Evolutionary conservation across 2,329 filamentous ascomycete genomes (phyloP).

Genomic region (Arthrobotrys sphaeroides): DNA sequence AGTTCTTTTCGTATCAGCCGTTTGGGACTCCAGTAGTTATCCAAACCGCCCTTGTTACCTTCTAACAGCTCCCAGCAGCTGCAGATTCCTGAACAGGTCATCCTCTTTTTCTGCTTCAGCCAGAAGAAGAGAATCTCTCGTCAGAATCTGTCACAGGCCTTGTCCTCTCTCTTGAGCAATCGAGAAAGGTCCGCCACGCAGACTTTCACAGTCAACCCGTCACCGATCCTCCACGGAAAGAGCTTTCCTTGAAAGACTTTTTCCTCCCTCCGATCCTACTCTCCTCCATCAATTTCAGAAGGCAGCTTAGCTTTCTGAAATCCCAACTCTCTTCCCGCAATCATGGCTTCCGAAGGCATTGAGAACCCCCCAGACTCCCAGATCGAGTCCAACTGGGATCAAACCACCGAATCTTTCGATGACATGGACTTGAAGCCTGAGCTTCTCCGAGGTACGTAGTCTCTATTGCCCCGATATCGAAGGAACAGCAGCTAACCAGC

Average conservation of each 20-base stretch:
- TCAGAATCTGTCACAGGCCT: conserved; percentile 50
- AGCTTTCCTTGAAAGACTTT: conserved; percentile 14
- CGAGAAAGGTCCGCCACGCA: conserved; percentile 44
- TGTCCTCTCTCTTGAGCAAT: conserved; percentile 54
- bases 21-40: conserved; percentile 50
- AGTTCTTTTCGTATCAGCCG: conserved; percentile 37
- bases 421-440: conserved; percentile 96
- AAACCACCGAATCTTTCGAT: conserved; percentile 99
- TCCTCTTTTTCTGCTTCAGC: conserved; percentile 48
- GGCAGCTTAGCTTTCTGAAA: conserved; percentile 43
- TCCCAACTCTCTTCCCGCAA: conserved; percentile 25
- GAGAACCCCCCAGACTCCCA: conserved; percentile 71
- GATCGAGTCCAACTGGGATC: conserved; percentile 99
- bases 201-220: conserved; percentile 36
- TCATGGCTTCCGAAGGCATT: conserved; percentile 42
- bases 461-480: no score
- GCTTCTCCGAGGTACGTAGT: conserved; percentile 84
- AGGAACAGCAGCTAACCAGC: not conserved
- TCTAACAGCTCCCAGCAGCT: conserved; percentile 41
- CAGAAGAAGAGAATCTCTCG: conserved; percentile 48
- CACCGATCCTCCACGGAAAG: conserved; percentile 7
- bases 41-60: conserved; percentile 31
- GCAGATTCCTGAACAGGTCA: conserved; percentile 38
- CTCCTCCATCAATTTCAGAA: conserved; percentile 26
- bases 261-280: not conserved